Conservation (phyloP, 257 asterid species). For the Capsicum baccatum region DNA sequence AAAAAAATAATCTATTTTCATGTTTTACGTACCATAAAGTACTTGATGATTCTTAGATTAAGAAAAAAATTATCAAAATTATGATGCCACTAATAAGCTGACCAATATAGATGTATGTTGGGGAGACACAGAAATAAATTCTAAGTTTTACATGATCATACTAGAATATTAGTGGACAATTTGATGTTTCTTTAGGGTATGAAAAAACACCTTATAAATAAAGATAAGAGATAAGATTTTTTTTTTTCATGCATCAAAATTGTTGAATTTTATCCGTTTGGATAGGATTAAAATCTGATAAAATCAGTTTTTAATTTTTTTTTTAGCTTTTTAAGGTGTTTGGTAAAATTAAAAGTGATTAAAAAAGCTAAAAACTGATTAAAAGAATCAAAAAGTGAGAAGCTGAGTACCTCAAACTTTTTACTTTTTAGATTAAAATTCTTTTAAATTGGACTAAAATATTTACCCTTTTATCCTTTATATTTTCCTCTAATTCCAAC, state of each 20-base stretch:
- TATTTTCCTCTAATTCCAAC: too few relatives aligned
- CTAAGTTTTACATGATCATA: neutral
- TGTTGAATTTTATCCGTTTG: neutral
- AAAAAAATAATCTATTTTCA: neutral
- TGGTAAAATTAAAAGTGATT: too few relatives aligned
- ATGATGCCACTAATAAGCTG: neutral
- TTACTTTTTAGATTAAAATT: too few relatives aligned
- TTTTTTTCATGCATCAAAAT: neutral
- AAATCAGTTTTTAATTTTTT: too few relatives aligned
- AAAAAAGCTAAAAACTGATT: too few relatives aligned
- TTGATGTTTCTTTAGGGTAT: neutral
- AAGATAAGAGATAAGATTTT: neutral
- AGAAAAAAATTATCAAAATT: neutral
- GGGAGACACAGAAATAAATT: conserved; percentile 7
- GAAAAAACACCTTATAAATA: neutral
- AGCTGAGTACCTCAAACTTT: too few relatives aligned
- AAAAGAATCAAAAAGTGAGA: too few relatives aligned
- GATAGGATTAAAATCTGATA: too few relatives aligned
- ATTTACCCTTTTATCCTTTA: too few relatives aligned
- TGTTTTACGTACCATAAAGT: neutral
- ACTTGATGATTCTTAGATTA: neutral
- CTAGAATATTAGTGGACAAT: neutral
- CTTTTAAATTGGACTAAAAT: too few relatives aligned
- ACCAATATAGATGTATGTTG: neutral
- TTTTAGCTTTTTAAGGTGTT: too few relatives aligned